A percentile compares a stretch with the other conserved stretches of the same genome.
These are phyloP conservation scores for Aureobasidium sp. DNA, from an alignment of 2,329 filamentous ascomycete genomes.

Conservation along the genomic window DNA sequence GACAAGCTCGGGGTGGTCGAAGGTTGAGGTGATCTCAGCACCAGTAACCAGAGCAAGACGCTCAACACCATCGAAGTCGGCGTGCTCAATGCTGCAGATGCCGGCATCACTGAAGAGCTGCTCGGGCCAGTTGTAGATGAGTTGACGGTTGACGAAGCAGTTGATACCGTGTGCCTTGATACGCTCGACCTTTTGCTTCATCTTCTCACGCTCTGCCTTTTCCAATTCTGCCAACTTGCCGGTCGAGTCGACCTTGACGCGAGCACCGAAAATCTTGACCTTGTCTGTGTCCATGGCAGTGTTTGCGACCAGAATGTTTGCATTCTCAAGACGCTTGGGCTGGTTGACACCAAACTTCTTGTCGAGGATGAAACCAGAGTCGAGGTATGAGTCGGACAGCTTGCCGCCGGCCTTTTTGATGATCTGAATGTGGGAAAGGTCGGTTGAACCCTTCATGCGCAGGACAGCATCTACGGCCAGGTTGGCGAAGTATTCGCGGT, in stretches of 20 bases:
- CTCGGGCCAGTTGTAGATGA: conserved; percentile 99
- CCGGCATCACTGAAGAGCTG: conserved; percentile 96
- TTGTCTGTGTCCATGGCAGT: conserved; percentile 99
- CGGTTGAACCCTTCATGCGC: conserved; percentile 79
- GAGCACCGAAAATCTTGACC: conserved; percentile 97
- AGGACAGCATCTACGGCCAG: conserved; percentile 88
- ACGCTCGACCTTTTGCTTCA: conserved; percentile 98
- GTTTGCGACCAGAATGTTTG: conserved; percentile 96
- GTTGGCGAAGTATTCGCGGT: conserved; percentile 83
- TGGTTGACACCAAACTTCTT: conserved; percentile 99
- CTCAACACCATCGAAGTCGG: conserved; percentile 97
- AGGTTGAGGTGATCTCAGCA: conserved; percentile 94
- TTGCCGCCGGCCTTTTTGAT: conserved; percentile 99
- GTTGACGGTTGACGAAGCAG: conserved; percentile 98
- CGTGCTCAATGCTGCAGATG: conserved; percentile 97
- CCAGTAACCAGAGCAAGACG: conserved; percentile 89
- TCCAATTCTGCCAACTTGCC: conserved; percentile 97
- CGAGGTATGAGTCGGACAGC: conserved; percentile 92
- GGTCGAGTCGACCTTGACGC: conserved; percentile 93
- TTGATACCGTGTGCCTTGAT: conserved; percentile 99
- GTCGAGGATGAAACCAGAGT: conserved; percentile 96
- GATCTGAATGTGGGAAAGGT: conserved; percentile 96
- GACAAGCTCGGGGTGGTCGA: conserved; percentile 95
- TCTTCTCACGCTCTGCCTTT: conserved; percentile 97
- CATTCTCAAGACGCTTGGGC: conserved; percentile 93